Evolutionary conservation across 179 eudicot species (phyloP).

Genomic region (Patellifolia procumbens): DNA sequence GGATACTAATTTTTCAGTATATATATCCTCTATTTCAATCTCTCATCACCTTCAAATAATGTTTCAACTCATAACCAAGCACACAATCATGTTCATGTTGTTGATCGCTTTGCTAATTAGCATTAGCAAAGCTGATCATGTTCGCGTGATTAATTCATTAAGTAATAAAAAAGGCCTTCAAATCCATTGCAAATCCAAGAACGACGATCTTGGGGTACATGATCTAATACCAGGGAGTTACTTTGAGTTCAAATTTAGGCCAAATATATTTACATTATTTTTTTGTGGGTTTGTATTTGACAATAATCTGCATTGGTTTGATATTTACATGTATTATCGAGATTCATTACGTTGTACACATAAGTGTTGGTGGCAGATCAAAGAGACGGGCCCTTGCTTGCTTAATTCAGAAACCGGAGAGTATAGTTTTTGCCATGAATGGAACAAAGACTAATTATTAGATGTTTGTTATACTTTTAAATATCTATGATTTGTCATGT

Average conservation of each 20-base stretch:
- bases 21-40: too few species aligned
- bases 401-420: background rate
- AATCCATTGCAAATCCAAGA: too few species aligned
- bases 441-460: background rate
- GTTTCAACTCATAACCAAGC: background rate
- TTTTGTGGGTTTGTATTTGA: conserved; percentile 3
- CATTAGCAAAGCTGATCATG: background rate
- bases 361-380: background rate
- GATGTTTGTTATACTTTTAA: too few species aligned
- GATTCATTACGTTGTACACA: background rate
- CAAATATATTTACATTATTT: background rate
- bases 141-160: background rate
- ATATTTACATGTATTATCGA: background rate
- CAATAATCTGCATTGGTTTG: too few species aligned
- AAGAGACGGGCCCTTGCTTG: background rate
- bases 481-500: too few species aligned
- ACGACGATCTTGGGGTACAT: background rate
- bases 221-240: background rate
- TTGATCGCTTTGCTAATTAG: background rate
- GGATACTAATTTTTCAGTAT: too few species aligned
- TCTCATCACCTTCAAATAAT: too few species aligned
- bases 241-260: background rate
- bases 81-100: background rate
- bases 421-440: background rate
- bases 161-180: too few species aligned